These are phyloP conservation scores for Fusarium robinianum DNA, from an alignment of 2,329 filamentous ascomycete genomes.

Conservation along the genomic window DNA sequence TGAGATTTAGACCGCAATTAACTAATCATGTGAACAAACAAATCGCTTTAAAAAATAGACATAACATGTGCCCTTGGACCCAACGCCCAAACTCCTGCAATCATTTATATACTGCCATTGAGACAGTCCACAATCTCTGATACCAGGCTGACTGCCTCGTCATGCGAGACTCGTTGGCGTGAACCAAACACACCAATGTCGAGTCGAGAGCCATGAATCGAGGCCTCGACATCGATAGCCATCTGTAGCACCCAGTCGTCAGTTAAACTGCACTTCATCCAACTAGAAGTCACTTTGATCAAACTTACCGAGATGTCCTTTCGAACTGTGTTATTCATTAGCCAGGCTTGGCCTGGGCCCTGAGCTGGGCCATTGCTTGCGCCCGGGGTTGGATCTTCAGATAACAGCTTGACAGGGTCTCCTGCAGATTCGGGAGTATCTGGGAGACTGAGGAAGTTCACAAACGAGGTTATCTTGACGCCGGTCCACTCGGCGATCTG, in stretches of 20 bases:
- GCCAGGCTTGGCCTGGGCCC: constrained; percentile 12
- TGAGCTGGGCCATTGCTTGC: not conserved
- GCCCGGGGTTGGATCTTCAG: not conserved
- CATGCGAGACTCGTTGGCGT: constrained; percentile 29
- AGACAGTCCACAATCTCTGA: constrained; percentile 32
- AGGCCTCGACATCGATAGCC: constrained; percentile 48
- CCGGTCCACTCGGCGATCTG: constrained; percentile 79
- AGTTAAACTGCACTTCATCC: not conserved
- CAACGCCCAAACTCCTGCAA: not conserved
- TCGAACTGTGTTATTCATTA: constrained; percentile 32
- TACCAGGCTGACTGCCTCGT: constrained; percentile 36
- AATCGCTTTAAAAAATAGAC: too few relatives aligned
- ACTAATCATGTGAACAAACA: too few relatives aligned
- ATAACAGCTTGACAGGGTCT: constrained; percentile 10
- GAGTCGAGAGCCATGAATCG: constrained; percentile 38
- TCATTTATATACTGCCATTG: constrained; percentile 5
- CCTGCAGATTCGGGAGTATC: not conserved
- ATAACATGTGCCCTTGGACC: too few relatives aligned
- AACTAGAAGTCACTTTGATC: too few relatives aligned
- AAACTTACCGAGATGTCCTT: constrained; percentile 40
- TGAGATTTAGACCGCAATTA: too few relatives aligned
- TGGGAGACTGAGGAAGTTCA: constrained; percentile 76
- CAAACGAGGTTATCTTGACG: constrained; percentile 69
- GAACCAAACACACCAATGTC: constrained; percentile 50
- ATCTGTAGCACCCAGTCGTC: constrained; percentile 36